phyloP scores from a whole-genome alignment of 495 filamentous ascomycete genomes.

The Daldinia loculata region DNA sequence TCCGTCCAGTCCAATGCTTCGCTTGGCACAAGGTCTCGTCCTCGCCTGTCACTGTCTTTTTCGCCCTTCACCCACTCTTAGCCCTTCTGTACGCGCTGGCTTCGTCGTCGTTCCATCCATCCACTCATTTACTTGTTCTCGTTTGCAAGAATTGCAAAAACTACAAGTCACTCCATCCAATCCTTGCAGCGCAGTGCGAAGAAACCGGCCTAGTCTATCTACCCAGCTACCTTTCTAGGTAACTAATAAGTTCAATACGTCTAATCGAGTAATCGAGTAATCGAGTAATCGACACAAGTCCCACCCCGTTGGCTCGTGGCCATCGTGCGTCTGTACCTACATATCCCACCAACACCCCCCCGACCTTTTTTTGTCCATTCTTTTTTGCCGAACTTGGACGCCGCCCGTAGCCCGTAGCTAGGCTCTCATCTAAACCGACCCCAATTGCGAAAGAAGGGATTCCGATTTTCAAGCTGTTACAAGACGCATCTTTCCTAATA shows the following conservation, averaged over 20 bases:
- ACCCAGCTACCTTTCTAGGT: conserved; percentile 1
- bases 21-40: conserved; percentile 43
- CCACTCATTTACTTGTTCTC: conserved; percentile 36
- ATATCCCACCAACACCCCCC: conserved; percentile 37
- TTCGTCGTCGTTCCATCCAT: conserved; percentile 42
- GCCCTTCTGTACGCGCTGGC: conserved; percentile 43
- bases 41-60: conserved; percentile 43
- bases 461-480: not conserved
- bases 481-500: not conserved
- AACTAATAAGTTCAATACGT: conserved; percentile 13
- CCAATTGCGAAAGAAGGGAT: conserved; percentile 21
- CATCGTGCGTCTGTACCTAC: conserved; percentile 42
- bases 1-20: conserved; percentile 43
- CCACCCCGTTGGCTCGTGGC: conserved; percentile 34
- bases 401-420: conserved; percentile 15
- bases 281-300: conserved; percentile 8
- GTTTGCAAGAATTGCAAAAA: conserved; percentile 6
- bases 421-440: not conserved
- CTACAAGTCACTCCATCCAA: conserved; percentile 31
- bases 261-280: conserved; percentile 8
- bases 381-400: conserved; percentile 21
- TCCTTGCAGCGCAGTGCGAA: conserved; percentile 40
- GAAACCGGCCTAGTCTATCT: conserved; percentile 11
- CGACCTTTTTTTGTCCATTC: conserved; percentile 25
- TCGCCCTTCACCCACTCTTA: conserved; percentile 35